Percentiles rank a stretch among this genome's conserved stretches.
phyloP scores from a whole-genome alignment of 345 rosid genomes.

The Eucalyptus cloeziana region DNA sequence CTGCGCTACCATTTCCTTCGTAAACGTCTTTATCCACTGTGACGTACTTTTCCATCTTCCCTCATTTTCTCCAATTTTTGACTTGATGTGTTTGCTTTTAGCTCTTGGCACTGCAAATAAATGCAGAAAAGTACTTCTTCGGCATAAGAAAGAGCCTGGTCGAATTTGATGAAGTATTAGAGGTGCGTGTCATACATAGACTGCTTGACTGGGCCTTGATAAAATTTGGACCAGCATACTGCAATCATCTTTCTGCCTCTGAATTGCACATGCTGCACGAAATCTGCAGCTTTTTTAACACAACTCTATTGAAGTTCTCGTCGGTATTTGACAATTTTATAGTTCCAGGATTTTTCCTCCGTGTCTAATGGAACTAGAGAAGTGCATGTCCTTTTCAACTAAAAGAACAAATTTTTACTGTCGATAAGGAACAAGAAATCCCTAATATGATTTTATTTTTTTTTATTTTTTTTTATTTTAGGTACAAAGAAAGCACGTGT shows the following conservation, averaged over 20 bases:
- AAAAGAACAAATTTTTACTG: not conserved
- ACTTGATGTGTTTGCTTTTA: conserved; percentile 3
- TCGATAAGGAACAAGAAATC: not conserved
- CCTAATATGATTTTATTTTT: not conserved
- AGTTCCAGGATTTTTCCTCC: not conserved
- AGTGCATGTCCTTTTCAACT: not conserved
- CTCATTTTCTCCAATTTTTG: not conserved
- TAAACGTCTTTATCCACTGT: not conserved
- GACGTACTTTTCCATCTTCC: not conserved
- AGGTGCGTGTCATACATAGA: conserved; percentile 30
- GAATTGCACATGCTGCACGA: not conserved
- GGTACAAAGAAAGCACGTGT: conserved; percentile 98
- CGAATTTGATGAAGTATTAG: conserved; percentile 94
- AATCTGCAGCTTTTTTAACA: not conserved
- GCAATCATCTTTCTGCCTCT: not conserved
- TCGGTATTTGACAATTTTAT: not conserved
- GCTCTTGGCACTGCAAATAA: conserved; percentile 84
- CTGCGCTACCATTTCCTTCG: not conserved
- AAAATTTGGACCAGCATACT: not conserved
- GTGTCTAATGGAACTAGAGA: not conserved
- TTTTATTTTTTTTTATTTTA: not conserved
- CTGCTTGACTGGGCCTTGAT: not conserved
- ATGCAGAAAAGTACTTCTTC: conserved; percentile 89
- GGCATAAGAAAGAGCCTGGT: conserved; percentile 88
- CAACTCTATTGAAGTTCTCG: not conserved